Conservation (phyloP, 331 rosid species). For the Cydonia oblonga region DNA sequence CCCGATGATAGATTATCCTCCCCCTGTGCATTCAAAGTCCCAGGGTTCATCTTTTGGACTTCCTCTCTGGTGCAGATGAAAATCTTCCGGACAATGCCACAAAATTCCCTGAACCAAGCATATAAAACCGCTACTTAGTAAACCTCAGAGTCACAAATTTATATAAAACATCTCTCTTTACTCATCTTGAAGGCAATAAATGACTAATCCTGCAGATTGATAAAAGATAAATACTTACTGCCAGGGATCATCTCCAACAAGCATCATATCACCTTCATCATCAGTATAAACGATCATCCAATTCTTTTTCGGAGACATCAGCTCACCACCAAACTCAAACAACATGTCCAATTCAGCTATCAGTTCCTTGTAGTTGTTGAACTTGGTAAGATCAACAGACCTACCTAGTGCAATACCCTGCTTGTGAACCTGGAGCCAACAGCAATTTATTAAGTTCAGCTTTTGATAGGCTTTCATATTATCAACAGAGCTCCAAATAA, state of each 20-base stretch:
- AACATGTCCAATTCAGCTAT: slow-evolving; percentile 69
- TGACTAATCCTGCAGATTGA: neutral
- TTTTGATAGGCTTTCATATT: neutral
- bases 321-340: slow-evolving; percentile 78
- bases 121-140: neutral
- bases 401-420: slow-evolving; percentile 98
- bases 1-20: slow-evolving; percentile 44
- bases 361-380: slow-evolving; percentile 61
- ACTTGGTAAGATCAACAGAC: slow-evolving; percentile 86
- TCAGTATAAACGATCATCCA: slow-evolving; percentile 91
- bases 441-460: slow-evolving; percentile 5
- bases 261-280: slow-evolving; percentile 97
- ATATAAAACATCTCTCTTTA: neutral
- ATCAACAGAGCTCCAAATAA: neutral
- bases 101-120: slow-evolving; percentile 59
- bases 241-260: slow-evolving; percentile 99
- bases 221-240: slow-evolving; percentile 46
- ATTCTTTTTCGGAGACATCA: slow-evolving; percentile 50
- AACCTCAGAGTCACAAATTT: neutral
- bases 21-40: slow-evolving; percentile 47
- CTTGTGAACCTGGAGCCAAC: slow-evolving; percentile 74
- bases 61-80: slow-evolving; percentile 83
- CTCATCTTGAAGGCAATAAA: neutral
- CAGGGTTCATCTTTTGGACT: slow-evolving; percentile 89
- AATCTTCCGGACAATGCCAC: slow-evolving; percentile 86